These are phyloP conservation scores for Gonium pectorale DNA, from an alignment of 139 green algal genomes.

Conservation along the genomic window DNA sequence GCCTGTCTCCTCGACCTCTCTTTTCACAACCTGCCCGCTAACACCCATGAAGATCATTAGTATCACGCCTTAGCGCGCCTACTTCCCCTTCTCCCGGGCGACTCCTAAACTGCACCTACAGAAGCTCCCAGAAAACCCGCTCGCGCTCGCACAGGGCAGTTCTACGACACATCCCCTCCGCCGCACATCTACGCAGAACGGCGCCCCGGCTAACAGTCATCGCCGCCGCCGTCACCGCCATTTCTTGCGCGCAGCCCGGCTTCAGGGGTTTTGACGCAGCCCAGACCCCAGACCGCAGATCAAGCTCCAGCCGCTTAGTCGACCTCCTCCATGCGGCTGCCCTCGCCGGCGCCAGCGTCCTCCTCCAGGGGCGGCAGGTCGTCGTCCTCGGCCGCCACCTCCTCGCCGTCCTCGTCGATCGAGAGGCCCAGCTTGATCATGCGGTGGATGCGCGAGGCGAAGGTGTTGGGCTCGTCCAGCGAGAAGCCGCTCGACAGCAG, in stretches of 20 bases:
- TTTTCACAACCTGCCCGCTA: no score
- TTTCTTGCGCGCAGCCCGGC: neutral
- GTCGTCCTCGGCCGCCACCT: constrained; percentile 59
- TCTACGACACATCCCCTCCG: neutral
- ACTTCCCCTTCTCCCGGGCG: no score
- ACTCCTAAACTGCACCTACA: no score
- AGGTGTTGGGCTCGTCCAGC: constrained; percentile 98
- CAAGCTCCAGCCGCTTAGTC: constrained; percentile 40
- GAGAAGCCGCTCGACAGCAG: constrained; percentile 96
- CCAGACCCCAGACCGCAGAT: no score
- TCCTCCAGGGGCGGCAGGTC: constrained; percentile 96
- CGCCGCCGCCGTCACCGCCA: neutral
- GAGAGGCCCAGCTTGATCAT: constrained; percentile 99
- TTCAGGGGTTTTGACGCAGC: neutral
- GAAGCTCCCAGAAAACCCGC: neutral
- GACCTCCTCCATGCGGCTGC: constrained; percentile 93
- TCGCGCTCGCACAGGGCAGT: neutral
- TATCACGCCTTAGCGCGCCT: no score
- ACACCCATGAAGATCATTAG: no score
- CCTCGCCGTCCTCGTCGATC: constrained; percentile 95
- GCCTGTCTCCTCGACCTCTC: no score
- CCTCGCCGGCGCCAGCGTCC: constrained; percentile 87
- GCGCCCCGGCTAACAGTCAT: neutral
- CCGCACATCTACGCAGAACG: neutral
- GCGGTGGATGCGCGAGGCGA: constrained; percentile 97